Evolutionary conservation across 805 yeast genomes (phyloP).

Genomic region (Nakazawaea anatomiae): DNA sequence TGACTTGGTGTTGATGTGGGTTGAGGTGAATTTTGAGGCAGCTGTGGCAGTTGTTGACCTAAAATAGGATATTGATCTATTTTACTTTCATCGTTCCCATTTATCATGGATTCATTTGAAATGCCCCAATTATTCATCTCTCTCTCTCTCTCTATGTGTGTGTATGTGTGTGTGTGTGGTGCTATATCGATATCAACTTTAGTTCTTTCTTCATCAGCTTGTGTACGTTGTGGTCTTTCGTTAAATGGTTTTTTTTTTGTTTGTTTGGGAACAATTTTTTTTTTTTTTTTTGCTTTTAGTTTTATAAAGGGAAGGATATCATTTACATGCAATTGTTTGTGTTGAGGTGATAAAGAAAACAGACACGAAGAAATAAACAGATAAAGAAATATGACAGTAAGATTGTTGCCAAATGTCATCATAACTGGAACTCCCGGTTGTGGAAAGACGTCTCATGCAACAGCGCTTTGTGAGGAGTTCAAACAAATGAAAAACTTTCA

Average conservation of each 20-base stretch:
- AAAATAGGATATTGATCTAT: slow-evolving; percentile 23
- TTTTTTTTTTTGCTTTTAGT: no score
- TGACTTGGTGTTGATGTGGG: slow-evolving; percentile 17
- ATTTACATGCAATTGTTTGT: no score
- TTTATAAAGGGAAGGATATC: no score
- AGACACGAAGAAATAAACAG: no score
- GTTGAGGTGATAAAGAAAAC: no score
- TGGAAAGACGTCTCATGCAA: slow-evolving; percentile 70
- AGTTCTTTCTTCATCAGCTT: no score
- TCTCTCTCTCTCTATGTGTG: not conserved
- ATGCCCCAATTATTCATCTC: slow-evolving; percentile 5
- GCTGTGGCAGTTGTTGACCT: slow-evolving; percentile 14
- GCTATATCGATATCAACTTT: no score
- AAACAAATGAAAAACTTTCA: slow-evolving; percentile 48
- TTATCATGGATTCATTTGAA: not conserved
- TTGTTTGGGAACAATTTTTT: not conserved
- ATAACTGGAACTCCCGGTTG: slow-evolving; percentile 77
- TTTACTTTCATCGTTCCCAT: slow-evolving; percentile 7
- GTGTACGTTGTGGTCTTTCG: no score
- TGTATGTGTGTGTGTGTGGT: no score
- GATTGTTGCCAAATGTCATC: slow-evolving; percentile 64
- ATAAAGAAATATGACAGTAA: slow-evolving; percentile 17
- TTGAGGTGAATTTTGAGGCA: slow-evolving; percentile 8
- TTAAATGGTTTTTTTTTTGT: not conserved
- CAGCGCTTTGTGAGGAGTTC: slow-evolving; percentile 39